Evolutionary conservation across 139 green algal species (phyloP), one percentile per base, ranked within the genome.

Genomic region (Chlorella sp.): DNA sequence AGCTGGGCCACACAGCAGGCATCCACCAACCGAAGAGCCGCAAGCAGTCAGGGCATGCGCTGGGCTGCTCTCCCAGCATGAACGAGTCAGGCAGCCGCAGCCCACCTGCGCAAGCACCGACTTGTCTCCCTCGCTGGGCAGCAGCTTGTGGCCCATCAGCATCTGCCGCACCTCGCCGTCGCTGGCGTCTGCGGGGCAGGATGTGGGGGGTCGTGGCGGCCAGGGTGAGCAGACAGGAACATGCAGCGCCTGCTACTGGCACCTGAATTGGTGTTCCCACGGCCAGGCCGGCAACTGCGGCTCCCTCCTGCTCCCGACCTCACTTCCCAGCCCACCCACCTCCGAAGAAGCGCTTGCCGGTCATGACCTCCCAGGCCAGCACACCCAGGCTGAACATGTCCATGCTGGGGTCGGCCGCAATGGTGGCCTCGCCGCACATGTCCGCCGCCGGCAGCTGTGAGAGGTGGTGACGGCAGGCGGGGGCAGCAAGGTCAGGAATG

Each of bases 341-440:
- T 74, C 39, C 78, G 39, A 65, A 83, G 63, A 75, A 83, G n/a
- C 78, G 78, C 62, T 83, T 74, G 62, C 78, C 78, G 39, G 78
- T 83, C 63, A 83, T 74, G 63, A 83, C 78, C 71, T 86, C 82
- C 18, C 34, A 86, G 4, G 72, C 72, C 39, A 86, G 26, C 1
- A 82, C 34, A 39, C 82, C 82, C 82, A 86, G 82, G 18, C 72
- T n/a, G 25, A 56, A 86, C 44, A 82, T 36, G 82, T 86, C 82
- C 57, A 86, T 56, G 38, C 26, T 25, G 71, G 41, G 69, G 28
- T 81, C 82, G 1, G 82, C 82, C 7, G 60, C n/a, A 2, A 82
- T 51, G 21, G 28, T 60, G 34, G 71, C 60, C 57, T 82, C 72
- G 38, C 82, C 82, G 6, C 21, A 11, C 57, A 82, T 20, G 82